Conservation (phyloP, 225 moss, liverwort and hornwort genomes). For the Antitrichia curtipendula region DNA sequence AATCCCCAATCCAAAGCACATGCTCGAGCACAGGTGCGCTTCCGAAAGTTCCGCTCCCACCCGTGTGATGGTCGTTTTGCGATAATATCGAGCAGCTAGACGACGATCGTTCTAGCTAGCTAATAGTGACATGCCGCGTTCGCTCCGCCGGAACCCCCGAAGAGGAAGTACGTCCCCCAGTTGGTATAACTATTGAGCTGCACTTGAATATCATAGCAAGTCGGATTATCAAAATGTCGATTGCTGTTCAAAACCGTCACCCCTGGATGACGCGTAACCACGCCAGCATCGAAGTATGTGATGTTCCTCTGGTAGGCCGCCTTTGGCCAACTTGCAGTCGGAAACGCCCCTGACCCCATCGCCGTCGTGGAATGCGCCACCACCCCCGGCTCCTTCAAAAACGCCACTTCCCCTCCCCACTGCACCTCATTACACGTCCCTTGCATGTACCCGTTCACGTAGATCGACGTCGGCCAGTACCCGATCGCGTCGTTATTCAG, state of each 20-base stretch:
- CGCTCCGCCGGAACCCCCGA: too few species aligned
- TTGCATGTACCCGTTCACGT: too few species aligned
- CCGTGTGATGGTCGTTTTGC: neutral
- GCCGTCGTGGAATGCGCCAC: neutral
- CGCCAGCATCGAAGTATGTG: neutral
- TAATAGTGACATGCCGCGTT: neutral
- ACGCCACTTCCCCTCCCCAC: neutral
- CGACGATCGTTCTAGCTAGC: neutral
- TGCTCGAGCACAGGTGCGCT: neutral
- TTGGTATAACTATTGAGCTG: too few species aligned
- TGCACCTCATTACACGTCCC: too few species aligned
- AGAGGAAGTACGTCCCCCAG: too few species aligned
- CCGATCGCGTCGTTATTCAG: too few species aligned
- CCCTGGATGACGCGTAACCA: neutral
- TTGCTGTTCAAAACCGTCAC: neutral
- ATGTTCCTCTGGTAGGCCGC: slow-evolving; percentile 6
- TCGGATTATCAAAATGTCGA: neutral
- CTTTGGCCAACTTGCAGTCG: neutral
- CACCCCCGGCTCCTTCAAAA: neutral
- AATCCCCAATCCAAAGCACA: neutral
- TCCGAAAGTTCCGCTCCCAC: neutral
- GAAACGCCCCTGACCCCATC: slow-evolving; percentile 15
- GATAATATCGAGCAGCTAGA: neutral
- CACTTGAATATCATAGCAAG: neutral
- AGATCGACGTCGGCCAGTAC: too few species aligned